Conservation (phyloP, 2,329 filamentous ascomycete genomes). For the Ilyonectria robusta region DNA sequence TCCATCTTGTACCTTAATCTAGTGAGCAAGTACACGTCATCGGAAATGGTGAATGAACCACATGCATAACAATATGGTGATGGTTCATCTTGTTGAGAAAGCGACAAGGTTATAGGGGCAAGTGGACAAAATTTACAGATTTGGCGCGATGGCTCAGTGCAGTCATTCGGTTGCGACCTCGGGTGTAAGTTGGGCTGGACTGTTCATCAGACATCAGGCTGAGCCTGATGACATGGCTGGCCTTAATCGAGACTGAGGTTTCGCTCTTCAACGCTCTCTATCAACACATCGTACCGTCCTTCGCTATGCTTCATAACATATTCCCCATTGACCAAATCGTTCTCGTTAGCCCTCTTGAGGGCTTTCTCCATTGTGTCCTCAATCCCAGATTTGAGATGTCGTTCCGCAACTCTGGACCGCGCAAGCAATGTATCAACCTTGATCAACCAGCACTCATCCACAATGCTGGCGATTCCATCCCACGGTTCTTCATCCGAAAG, state of each 20-base stretch:
- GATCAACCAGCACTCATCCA: slow-evolving; percentile 60
- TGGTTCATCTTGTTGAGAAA: too few relatives aligned
- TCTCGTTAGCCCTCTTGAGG: slow-evolving; percentile 78
- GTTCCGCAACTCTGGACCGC: slow-evolving; percentile 53
- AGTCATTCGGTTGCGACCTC: too few relatives aligned
- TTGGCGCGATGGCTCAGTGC: too few relatives aligned
- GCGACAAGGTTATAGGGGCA: neutral
- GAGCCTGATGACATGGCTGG: too few relatives aligned
- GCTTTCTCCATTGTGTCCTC: slow-evolving; percentile 74
- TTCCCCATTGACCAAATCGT: slow-evolving; percentile 85
- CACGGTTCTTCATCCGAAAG: slow-evolving; percentile 51
- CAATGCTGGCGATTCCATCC: slow-evolving; percentile 50
- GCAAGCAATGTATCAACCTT: slow-evolving; percentile 55
- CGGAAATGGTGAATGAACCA: too few relatives aligned
- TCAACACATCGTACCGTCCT: slow-evolving; percentile 46
- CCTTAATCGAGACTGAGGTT: too few relatives aligned
- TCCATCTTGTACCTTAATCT: too few relatives aligned
- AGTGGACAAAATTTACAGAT: neutral
- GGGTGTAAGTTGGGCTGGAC: too few relatives aligned
- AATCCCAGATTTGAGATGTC: slow-evolving; percentile 58
- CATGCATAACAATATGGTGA: too few relatives aligned
- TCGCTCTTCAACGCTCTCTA: slow-evolving; percentile 46
- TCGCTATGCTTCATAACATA: slow-evolving; percentile 71
- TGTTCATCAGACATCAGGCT: too few relatives aligned
- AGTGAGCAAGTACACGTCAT: too few relatives aligned